A percentile compares a stretch with the other conserved stretches of the same genome.
phyloP scores from a whole-genome alignment of 345 rosid species.

The Nasturtium officinale region DNA sequence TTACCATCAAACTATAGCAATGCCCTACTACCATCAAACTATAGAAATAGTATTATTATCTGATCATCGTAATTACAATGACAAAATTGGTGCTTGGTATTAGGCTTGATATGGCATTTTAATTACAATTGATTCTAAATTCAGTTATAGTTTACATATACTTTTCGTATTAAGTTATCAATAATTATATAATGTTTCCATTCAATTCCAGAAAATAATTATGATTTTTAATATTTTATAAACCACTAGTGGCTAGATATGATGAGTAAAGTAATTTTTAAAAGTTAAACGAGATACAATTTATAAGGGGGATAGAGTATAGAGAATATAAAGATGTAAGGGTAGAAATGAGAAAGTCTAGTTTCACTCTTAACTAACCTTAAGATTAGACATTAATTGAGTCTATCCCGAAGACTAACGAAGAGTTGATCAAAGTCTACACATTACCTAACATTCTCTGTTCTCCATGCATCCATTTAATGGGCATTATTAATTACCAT shows the following conservation, averaged over 20 bases:
- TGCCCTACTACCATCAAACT: background rate
- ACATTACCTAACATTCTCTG: constrained; percentile 32
- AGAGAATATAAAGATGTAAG: background rate
- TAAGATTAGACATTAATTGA: constrained; percentile 30
- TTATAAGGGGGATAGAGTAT: too few relatives aligned
- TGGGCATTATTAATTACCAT: constrained; percentile 7
- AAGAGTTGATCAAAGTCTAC: constrained; percentile 19
- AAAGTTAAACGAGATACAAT: too few relatives aligned
- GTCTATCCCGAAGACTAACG: constrained; percentile 30
- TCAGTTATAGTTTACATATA: background rate
- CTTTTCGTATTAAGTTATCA: too few relatives aligned
- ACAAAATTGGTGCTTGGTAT: background rate
- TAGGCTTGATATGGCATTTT: background rate
- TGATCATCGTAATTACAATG: background rate
- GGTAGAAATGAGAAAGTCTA: background rate
- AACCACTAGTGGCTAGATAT: too few relatives aligned
- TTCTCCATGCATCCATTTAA: constrained; percentile 23
- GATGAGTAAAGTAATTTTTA: background rate
- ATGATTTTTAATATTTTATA: too few relatives aligned
- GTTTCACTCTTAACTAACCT: constrained; percentile 4
- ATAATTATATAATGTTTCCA: background rate
- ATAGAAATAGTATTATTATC: background rate
- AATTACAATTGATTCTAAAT: background rate
- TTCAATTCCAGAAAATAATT: background rate
- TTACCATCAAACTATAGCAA: background rate